Evolutionary conservation across 78 protist genomes (phyloP), one percentile per base, ranked within the genome.

Genomic region (Anaeramoeba flamelloides): DNA sequence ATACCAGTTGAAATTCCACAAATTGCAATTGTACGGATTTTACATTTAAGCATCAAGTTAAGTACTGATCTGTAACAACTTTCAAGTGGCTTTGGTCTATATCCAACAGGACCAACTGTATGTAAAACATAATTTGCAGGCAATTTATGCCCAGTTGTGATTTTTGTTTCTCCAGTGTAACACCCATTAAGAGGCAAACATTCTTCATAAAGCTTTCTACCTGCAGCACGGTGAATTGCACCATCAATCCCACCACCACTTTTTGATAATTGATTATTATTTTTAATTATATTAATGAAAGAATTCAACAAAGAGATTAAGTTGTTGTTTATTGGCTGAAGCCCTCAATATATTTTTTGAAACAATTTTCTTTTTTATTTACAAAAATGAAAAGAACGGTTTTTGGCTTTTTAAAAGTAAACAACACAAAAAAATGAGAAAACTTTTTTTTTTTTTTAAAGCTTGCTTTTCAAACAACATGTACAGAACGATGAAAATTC

Each of bases 1-100:
- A 90, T 79, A 38, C 92, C 92, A 0, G 90, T 87, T 22, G 88
- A 81, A 53, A 90, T 87, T 69, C 92, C 83, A 64, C 90, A 88
- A 74, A 90, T 80, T 0, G 89, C 90, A 39, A 87, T 76, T 0
- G 89, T 33, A 17, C 74, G 22, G 0, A 90, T 39, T 2, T 76
- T 39, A 40, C 76, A 41, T 74, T 78, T 39, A 0, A 41, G 12
- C 2, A 82, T 76, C 3, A 84, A 4, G 22, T 80, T 77, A 40
- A 90, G 38, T 38, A 75, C 64, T 8, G 83, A 53, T 26, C 38
- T 74, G n/a, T 89, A 89, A 30, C 92, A 89, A 33, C 69, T 38
- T 36, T 34, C 74, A n/a, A 89, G 77, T 2, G 74, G 74, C 26
- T n/a, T 30, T n/a, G 74, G 74, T 64, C n/a, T n/a, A n/a, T n/a